Conservation (phyloP, 2,329 filamentous ascomycete species). For the Pseudogymnoascus sp. region DNA sequence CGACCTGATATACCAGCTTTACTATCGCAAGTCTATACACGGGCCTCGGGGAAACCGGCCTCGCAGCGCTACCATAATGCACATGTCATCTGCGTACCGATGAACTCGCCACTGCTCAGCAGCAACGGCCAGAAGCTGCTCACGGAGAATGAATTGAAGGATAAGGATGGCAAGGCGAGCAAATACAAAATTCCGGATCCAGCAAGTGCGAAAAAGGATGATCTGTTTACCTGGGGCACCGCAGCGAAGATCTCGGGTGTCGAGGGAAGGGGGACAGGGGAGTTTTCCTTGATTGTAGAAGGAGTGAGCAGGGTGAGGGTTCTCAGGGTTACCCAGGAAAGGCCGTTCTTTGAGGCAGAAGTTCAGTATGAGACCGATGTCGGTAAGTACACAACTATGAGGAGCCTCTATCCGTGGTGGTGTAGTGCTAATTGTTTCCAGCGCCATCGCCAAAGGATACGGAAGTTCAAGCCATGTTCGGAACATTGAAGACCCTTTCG, state of each 20-base stretch:
- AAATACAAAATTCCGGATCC: conserved; percentile 28
- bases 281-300: conserved; percentile 81
- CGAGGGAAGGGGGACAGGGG: conserved; percentile 65
- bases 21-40: conserved; percentile 76
- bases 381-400: conserved; percentile 38
- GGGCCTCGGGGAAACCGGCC: conserved; percentile 61
- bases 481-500: conserved; percentile 74
- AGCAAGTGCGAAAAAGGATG: conserved; percentile 55
- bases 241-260: conserved; percentile 73
- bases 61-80: conserved; percentile 59
- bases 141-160: conserved; percentile 50
- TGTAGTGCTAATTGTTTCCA: conserved; percentile 19
- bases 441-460: conserved; percentile 45
- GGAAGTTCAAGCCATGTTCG: conserved; percentile 65
- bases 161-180: conserved; percentile 11
- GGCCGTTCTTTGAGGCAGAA: conserved; percentile 80
- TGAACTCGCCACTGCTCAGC: conserved; percentile 68
- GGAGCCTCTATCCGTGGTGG: conserved; percentile 10
- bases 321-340: conserved; percentile 67
- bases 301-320: conserved; percentile 72
- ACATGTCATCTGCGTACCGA: conserved; percentile 79
- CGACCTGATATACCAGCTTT: conserved; percentile 85
- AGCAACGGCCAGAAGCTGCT: conserved; percentile 71
- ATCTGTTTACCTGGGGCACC: conserved; percentile 79
- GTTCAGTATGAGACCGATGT: conserved; percentile 66